These are phyloP conservation scores for Lichenothelia convexa DNA, from an alignment of 495 filamentous ascomycete species.

Conservation along the genomic window DNA sequence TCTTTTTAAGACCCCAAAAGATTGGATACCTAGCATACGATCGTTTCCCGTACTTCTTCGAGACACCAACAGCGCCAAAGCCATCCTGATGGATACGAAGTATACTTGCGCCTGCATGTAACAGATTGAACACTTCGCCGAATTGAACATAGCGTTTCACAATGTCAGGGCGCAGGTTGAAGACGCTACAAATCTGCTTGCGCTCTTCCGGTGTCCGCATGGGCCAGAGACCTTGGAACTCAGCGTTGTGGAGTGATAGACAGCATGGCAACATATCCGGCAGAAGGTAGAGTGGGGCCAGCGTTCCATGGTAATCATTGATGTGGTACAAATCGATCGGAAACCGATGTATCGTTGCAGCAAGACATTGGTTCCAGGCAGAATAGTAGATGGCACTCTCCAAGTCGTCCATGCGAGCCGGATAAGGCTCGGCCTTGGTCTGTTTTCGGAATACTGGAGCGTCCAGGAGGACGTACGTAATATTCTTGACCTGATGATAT, in stretches of 20 bases:
- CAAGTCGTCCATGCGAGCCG: slow-evolving; percentile 56
- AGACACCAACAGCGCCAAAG: slow-evolving; percentile 59
- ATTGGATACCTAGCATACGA: slow-evolving; percentile 61
- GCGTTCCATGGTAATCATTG: slow-evolving; percentile 63
- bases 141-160: slow-evolving; percentile 46
- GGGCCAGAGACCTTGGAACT: slow-evolving; percentile 59
- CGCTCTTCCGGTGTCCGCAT: slow-evolving; percentile 51
- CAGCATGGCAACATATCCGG: slow-evolving; percentile 44
- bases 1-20: slow-evolving; percentile 55
- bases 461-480: slow-evolving; percentile 56
- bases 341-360: slow-evolving; percentile 38
- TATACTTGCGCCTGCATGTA: slow-evolving; percentile 56
- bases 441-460: slow-evolving; percentile 54
- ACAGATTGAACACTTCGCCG: slow-evolving; percentile 51
- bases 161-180: slow-evolving; percentile 36
- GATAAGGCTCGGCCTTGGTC: slow-evolving; percentile 47
- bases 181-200: slow-evolving; percentile 53
- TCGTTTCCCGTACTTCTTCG: slow-evolving; percentile 56
- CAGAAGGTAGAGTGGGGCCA: slow-evolving; percentile 52
- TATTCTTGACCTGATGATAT: slow-evolving; percentile 46
- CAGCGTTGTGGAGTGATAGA: slow-evolving; percentile 46
- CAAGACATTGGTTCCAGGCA: slow-evolving; percentile 57
- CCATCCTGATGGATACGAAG: slow-evolving; percentile 58
- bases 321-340: slow-evolving; percentile 60
- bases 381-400: slow-evolving; percentile 56